These are phyloP conservation scores for Cordyceps cicadae DNA, from an alignment of 2,329 filamentous ascomycete genomes.

Conservation along the genomic window DNA sequence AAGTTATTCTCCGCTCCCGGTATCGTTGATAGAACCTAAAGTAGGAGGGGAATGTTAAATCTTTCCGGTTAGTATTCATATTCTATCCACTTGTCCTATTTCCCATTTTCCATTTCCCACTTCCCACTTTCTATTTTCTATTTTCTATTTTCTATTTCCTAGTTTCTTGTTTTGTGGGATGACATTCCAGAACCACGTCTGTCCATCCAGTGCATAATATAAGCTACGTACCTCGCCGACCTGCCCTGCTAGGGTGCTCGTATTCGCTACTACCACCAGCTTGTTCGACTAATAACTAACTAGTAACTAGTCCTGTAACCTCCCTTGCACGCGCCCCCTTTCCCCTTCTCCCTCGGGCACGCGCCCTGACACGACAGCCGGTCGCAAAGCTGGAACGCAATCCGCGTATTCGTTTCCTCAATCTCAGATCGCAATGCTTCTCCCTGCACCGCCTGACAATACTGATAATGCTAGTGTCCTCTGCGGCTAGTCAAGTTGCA, in stretches of 20 bases:
- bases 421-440: not conserved
- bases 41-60: no score
- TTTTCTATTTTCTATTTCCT: not conserved
- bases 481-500: not conserved
- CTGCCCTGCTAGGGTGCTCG: not conserved
- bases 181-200: not conserved
- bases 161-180: not conserved
- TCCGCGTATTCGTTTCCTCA: constrained; percentile 2
- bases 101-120: not conserved
- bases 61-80: not conserved
- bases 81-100: not conserved
- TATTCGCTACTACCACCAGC: not conserved
- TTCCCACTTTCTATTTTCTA: not conserved
- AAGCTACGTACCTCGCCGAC: no score
- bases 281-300: not conserved
- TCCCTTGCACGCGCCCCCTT: not conserved
- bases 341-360: not conserved
- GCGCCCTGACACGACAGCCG: not conserved
- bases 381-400: no score
- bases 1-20: not conserved
- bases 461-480: not conserved
- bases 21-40: not conserved
- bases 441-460: not conserved
- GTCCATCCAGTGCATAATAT: no score
- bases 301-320: not conserved